Base-by-base conservation (phyloP, 2,329 filamentous ascomycete genomes). In the Dryadomyces sulphureus region DNA sequence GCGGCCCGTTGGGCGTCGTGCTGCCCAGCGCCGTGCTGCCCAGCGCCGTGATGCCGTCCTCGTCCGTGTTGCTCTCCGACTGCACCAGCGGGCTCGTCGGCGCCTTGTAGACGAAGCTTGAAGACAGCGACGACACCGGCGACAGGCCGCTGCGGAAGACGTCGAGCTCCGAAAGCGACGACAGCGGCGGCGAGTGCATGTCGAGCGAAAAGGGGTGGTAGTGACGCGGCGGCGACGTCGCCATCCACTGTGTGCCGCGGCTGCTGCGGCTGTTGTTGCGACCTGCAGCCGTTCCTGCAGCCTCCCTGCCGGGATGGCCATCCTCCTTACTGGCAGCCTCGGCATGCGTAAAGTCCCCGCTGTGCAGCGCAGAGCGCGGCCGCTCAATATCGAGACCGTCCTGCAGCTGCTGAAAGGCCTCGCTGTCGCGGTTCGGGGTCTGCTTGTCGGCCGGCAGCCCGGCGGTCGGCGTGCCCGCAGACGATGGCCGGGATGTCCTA, bases 51-150 rank as follows among this genome's bases (percentile, higher is more conserved):
- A 71, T 61, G 16, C 17, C 40, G 25, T 49, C 40, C 11, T 42
- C 48, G 53, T 92, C 86, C 7, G 86, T 81, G 54, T 89, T 92
- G 63, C 81, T 93, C 56, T 87, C 79, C 38, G 88, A 87, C 56
- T 95, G 81, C 1, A 93, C 89, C 11, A 98, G 68, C 14, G 92
- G 92, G 56, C 89, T 96, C 2, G 92, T 96, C 0, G 92, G 90
- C 2, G 85, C 77, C 62, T 90, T 83, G 50, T 94, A 83, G 27
- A 84, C 72, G 60, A 94, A 95, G 54, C 78, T 88, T 2, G 80
- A 83, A 0, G 84, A 81, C 14, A 84, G 70, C 1, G 86, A 84
- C 7, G 80, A 81, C 9, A 83, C 57, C 1, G 81, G 80, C 17
- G 72, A 65, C 14, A 43, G 41, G 20, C 68, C 62, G 0, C 70